Conservation (phyloP, 179 eudicot species). For the Beta macrorhiza region DNA sequence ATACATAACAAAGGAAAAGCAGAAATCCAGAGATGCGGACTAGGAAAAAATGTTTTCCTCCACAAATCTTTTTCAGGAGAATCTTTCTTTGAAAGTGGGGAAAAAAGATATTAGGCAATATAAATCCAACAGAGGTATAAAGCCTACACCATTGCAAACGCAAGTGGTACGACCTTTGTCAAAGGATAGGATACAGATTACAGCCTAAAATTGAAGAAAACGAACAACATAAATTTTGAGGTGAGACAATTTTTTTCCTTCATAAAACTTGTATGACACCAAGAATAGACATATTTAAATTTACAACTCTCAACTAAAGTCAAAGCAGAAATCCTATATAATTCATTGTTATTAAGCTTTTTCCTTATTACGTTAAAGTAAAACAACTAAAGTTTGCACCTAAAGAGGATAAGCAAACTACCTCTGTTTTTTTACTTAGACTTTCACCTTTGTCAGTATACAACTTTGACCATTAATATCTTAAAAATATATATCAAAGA, state of each 20-base stretch:
- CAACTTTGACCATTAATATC: too few relatives aligned
- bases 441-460: too few relatives aligned
- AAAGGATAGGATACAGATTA: background rate
- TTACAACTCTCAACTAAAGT: too few relatives aligned
- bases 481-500: too few relatives aligned
- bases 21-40: background rate
- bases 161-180: background rate
- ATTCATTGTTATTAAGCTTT: background rate
- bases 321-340: too few relatives aligned
- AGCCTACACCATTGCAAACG: background rate
- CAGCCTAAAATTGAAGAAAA: background rate
- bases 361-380: background rate
- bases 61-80: background rate
- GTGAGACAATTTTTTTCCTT: background rate
- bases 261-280: background rate
- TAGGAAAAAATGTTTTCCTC: background rate
- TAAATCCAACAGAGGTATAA: background rate
- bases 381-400: background rate
- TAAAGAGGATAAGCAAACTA: background rate
- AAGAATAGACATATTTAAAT: too few relatives aligned
- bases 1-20: background rate
- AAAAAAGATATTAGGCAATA: background rate
- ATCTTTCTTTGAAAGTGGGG: background rate
- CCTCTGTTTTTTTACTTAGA: too few relatives aligned
- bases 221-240: background rate